phyloP scores from a whole-genome alignment of 2,329 filamentous ascomycete species.

The Epichloe aotearoae region DNA sequence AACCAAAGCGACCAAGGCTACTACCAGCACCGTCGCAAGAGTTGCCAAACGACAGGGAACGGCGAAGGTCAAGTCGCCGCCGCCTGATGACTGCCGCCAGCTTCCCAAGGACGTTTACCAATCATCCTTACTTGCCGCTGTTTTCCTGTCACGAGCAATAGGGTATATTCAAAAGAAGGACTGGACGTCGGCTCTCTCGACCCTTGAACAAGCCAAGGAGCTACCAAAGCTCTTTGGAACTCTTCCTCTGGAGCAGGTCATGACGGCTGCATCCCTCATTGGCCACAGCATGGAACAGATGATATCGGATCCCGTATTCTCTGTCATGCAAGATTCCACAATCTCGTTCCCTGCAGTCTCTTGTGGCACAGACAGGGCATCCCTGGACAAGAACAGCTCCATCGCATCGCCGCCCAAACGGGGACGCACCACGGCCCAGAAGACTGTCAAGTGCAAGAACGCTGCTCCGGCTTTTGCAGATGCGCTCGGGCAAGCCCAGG shows the following conservation, averaged over 20 bases:
- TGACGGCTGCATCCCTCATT: conserved; percentile 54
- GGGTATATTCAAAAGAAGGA: conserved; percentile 36
- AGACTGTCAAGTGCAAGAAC: conserved; percentile 17
- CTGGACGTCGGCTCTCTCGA: conserved; percentile 43
- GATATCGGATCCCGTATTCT: conserved; percentile 70
- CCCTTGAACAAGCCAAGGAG: conserved; percentile 37
- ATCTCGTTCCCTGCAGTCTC: conserved; percentile 68
- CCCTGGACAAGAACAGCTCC: conserved; percentile 22
- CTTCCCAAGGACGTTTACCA: conserved; percentile 22
- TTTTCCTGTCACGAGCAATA: conserved; percentile 26
- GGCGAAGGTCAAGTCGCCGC: conserved; percentile 8
- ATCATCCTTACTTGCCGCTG: conserved; percentile 22
- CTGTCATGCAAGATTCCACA: conserved; percentile 82
- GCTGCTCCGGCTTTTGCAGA: conserved; percentile 36
- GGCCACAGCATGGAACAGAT: conserved; percentile 59
- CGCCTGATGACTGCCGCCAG: conserved; percentile 8
- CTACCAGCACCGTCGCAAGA: conserved; percentile 1
- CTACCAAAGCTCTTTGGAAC: conserved; percentile 27
- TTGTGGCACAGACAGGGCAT: conserved; percentile 26
- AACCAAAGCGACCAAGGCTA: conserved; percentile 5
- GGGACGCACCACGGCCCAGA: conserved; percentile 13
- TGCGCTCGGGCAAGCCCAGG: conserved; percentile 50
- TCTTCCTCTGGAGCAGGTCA: conserved; percentile 40
- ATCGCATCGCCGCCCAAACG: conserved; percentile 24
- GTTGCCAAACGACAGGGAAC: conserved; percentile 10